phyloP scores from a whole-genome alignment of 176 grass and related monocot genomes.

The Secale cereale region DNA sequence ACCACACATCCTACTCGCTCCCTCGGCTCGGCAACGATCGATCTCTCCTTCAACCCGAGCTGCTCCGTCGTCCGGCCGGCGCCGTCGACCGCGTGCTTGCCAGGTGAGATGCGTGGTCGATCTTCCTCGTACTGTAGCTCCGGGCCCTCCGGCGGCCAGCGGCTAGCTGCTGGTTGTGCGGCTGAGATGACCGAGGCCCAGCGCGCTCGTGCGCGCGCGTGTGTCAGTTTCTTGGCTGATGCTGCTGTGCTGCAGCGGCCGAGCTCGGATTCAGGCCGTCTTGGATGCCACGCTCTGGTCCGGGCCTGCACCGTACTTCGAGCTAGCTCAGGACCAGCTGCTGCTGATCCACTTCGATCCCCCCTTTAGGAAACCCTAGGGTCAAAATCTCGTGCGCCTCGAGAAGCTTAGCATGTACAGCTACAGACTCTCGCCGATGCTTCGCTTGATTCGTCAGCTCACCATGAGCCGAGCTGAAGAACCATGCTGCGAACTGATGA shows the following conservation, averaged over 20 bases:
- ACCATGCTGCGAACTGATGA: neutral
- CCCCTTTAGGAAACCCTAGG: constrained; percentile 38
- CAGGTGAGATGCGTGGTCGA: neutral
- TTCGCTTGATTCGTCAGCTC: neutral
- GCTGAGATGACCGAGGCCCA: neutral
- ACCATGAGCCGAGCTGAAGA: neutral
- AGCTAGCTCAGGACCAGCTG: constrained; percentile 13
- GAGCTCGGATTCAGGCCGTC: constrained; percentile 29
- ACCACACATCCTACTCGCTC: neutral
- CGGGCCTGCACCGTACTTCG: neutral
- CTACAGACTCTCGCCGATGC: neutral
- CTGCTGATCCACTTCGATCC: neutral
- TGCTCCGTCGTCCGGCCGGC: neutral
- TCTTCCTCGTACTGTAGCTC: neutral
- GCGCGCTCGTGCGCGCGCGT: neutral
- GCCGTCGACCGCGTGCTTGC: neutral
- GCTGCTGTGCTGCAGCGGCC: neutral
- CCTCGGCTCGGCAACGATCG: neutral
- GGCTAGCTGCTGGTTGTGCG: neutral
- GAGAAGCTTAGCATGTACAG: neutral
- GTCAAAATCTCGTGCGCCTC: neutral
- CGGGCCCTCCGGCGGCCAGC: neutral
- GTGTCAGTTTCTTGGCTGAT: constrained; percentile 8
- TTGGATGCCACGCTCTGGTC: neutral
- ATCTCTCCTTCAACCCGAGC: neutral